A percentile compares a stretch with the other conserved stretches of the same genome.
These are phyloP conservation scores for Penicillium frequentans DNA, from an alignment of 2,329 filamentous ascomycete genomes.

Conservation along the genomic window DNA sequence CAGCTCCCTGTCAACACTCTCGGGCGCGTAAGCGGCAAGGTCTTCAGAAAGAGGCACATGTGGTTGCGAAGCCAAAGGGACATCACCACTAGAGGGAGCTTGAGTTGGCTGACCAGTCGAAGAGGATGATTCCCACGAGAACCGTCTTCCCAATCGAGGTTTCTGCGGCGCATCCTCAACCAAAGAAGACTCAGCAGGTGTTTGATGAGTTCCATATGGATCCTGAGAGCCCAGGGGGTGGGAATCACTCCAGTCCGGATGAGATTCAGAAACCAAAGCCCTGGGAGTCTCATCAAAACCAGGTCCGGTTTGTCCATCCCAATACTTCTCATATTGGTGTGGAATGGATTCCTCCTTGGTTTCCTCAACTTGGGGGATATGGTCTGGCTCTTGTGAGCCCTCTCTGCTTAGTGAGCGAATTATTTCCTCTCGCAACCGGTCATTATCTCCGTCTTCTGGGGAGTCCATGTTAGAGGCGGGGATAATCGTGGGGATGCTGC, in stretches of 20 bases:
- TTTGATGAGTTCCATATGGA: constrained; percentile 12
- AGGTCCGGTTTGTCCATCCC: constrained; percentile 27
- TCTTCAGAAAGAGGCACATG: constrained; percentile 19
- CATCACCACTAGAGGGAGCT: constrained; percentile 3
- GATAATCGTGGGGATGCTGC: constrained; percentile 34
- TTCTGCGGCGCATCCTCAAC: constrained; percentile 13
- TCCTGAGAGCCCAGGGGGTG: constrained; percentile 16
- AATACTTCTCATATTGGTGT: constrained; percentile 40
- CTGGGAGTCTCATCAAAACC: constrained; percentile 20
- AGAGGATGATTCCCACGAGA: constrained; percentile 45
- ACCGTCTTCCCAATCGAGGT: constrained; percentile 38
- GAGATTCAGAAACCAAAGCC: constrained; percentile 13
- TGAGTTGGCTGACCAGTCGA: constrained; percentile 18
- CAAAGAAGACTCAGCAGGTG: constrained; percentile 5
- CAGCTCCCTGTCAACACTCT: constrained; percentile 5
- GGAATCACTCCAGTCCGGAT: constrained; percentile 13
- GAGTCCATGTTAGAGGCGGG: constrained; percentile 35
- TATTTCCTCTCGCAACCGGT: constrained; percentile 49
- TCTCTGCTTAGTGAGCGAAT: constrained; percentile 48
- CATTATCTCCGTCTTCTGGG: constrained; percentile 43
- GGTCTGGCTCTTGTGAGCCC: constrained; percentile 30
- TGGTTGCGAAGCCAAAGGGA: constrained; percentile 20
- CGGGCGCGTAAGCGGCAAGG: background rate
- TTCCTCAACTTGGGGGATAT: constrained; percentile 19
- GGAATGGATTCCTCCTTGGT: constrained; percentile 32